phyloP scores from a whole-genome alignment of 768 basidiomycete species.

The Collybiopsis luxurians region DNA sequence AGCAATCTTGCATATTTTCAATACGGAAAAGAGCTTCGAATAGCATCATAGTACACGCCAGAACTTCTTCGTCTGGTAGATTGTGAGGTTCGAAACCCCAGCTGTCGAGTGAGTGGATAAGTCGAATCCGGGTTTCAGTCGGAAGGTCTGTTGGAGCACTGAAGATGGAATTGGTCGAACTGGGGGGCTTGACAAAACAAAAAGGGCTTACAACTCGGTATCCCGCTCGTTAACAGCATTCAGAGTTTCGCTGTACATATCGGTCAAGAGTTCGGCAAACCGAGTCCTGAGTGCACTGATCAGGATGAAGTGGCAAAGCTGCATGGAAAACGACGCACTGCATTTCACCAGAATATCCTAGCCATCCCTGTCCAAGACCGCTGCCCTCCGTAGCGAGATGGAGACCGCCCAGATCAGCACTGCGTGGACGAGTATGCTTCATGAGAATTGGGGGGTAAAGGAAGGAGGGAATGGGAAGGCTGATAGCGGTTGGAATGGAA shows the following conservation, averaged over 20 bases:
- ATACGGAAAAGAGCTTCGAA: conserved; percentile 85
- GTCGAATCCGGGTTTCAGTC: conserved; percentile 48
- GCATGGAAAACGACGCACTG: conserved; percentile 9
- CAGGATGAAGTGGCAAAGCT: not conserved
- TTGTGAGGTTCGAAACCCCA: conserved; percentile 94
- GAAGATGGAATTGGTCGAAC: not conserved
- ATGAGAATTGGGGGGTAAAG: not conserved
- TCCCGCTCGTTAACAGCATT: conserved; percentile 63
- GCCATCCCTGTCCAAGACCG: conserved; percentile 71
- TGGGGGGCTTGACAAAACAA: not conserved
- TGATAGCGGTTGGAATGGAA: conserved; percentile 9
- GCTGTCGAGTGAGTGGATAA: conserved; percentile 66
- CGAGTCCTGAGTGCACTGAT: conserved; percentile 35
- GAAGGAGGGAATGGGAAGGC: too few relatives aligned
- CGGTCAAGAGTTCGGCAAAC: conserved; percentile 80
- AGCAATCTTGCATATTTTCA: conserved; percentile 61
- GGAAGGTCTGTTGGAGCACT: conserved; percentile 50
- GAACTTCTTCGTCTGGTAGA: conserved; percentile 77
- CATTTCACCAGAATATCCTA: conserved; percentile 35
- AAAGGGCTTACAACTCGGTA: conserved; percentile 37
- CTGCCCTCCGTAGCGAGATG: conserved; percentile 68
- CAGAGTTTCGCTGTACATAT: conserved; percentile 81
- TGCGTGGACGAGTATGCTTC: conserved; percentile 46
- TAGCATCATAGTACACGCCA: conserved; percentile 77
- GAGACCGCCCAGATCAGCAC: conserved; percentile 89